phyloP scores from a whole-genome alignment of 306 rosid species.

The Cicer chorassanicum region DNA sequence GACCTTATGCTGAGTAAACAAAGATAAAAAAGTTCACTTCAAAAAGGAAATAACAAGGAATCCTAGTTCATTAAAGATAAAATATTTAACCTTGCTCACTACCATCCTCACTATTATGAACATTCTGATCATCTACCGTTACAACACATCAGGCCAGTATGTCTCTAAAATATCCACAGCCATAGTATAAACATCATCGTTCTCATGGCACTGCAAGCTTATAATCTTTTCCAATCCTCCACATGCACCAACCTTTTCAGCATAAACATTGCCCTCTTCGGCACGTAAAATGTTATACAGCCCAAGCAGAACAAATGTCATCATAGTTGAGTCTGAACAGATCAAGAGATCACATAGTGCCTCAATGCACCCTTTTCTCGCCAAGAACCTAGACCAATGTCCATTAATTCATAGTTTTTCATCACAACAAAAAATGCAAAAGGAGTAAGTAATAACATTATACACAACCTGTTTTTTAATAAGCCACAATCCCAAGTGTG shows the following conservation, averaged over 20 bases:
- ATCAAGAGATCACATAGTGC: conserved; percentile 51
- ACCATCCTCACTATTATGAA: too few relatives aligned
- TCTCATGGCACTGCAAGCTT: too few relatives aligned
- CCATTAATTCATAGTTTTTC: background rate
- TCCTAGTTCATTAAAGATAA: too few relatives aligned
- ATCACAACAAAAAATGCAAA: background rate
- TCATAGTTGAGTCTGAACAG: conserved; percentile 82
- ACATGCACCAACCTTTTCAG: too few relatives aligned
- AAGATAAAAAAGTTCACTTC: too few relatives aligned
- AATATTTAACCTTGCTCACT: too few relatives aligned
- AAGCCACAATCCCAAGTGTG: background rate
- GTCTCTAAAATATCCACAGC: conserved; percentile 47
- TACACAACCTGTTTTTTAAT: background rate
- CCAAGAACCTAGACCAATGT: conserved; percentile 53
- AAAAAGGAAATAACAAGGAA: too few relatives aligned
- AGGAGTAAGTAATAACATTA: too few relatives aligned
- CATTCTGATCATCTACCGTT: background rate
- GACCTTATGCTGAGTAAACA: background rate
- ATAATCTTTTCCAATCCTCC: too few relatives aligned
- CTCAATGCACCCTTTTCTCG: conserved; percentile 52
- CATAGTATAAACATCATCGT: too few relatives aligned
- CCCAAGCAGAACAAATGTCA: conserved; percentile 72
- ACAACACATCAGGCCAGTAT: conserved; percentile 64
- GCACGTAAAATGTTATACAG: too few relatives aligned
- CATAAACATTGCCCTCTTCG: too few relatives aligned